Evolutionary conservation across 345 rosid genomes (phyloP).

Genomic region (Brassica rapa): DNA sequence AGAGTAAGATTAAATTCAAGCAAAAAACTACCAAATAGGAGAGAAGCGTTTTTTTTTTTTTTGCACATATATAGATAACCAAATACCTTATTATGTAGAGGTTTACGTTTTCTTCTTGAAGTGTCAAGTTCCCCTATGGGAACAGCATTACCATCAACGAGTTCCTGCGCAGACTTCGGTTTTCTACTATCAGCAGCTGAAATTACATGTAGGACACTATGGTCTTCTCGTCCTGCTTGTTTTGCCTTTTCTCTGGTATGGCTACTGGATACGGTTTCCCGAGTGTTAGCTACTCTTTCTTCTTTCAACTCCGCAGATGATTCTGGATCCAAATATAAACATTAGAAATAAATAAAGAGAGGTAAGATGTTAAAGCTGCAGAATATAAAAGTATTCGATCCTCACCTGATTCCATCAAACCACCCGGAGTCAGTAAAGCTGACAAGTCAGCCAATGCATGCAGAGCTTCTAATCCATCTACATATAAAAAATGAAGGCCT

Average conservation of each 20-base stretch:
- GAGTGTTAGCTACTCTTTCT: slow-evolving; percentile 46
- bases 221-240: slow-evolving; percentile 38
- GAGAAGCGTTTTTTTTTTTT: not conserved
- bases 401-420: slow-evolving; percentile 68
- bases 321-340: slow-evolving; percentile 54
- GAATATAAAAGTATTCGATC: slow-evolving; percentile 8
- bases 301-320: slow-evolving; percentile 61
- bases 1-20: slow-evolving; percentile 18
- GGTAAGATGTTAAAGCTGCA: slow-evolving; percentile 13
- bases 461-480: slow-evolving; percentile 76
- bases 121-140: slow-evolving; percentile 15
- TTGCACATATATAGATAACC: not conserved
- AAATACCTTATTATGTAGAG: slow-evolving; percentile 53
- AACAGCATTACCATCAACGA: slow-evolving; percentile 23
- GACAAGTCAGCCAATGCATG: slow-evolving; percentile 69
- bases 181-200: slow-evolving; percentile 41
- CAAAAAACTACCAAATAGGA: not conserved
- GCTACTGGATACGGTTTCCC: slow-evolving; percentile 44
- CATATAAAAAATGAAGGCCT: slow-evolving; percentile 21
- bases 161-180: slow-evolving; percentile 38
- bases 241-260: slow-evolving; percentile 46
- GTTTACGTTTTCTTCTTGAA: slow-evolving; percentile 38
- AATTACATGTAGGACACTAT: not conserved
- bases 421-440: slow-evolving; percentile 43
- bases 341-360: slow-evolving; percentile 10